Base-by-base conservation (phyloP, 345 rosid species). In the Hibiscus tridactylites region DNA sequence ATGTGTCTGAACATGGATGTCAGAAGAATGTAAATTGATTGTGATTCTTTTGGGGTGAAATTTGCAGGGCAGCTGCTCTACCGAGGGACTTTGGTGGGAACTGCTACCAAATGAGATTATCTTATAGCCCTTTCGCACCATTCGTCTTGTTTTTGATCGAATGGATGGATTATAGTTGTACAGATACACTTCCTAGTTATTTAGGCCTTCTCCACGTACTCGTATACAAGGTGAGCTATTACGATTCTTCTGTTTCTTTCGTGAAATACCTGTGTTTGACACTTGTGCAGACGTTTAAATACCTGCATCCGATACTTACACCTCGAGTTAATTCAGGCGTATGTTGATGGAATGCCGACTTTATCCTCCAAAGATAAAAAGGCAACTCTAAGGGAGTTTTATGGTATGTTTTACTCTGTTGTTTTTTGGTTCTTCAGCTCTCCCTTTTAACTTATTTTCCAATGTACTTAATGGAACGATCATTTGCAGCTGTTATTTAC, bases 121-220 rank as follows among this genome's bases (percentile, higher is more conserved):
- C 86, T 54, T 90, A 82, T 74, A 81, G 90, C 77, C 84, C 88
- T 3, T 61, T 86, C 73, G 92, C 91, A 6, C 92, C 85, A 4
- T 71, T 85, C 50, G 67, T 86, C 72, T 75, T 90, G 68, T 88
- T 81, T 80, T 73, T 86, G 74, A 73, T 86, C 44, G 87, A 88
- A 76, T 90, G 92, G 96, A 82, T 86, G 88, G 89, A 88, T 72
- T 88, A 72, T 75, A 80, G 91, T 11, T 88, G 87, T 75, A 87
- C 87, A 21, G 92, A 83, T 76, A 52, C 82, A 3, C 75, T 90
- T 21, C 90, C 90, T 29, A 81, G 71, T 58, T 84, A 71, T 66
- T 80, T 86, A 75, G 92, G 89, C 71, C 83, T 90, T 21, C 85
- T 90, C 76, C 80, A 80, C 73, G 53, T 85, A 31, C 89, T 88